These are phyloP conservation scores for Auricularia auricula-judae DNA, from an alignment of 768 basidiomycete species.

Conservation along the genomic window DNA sequence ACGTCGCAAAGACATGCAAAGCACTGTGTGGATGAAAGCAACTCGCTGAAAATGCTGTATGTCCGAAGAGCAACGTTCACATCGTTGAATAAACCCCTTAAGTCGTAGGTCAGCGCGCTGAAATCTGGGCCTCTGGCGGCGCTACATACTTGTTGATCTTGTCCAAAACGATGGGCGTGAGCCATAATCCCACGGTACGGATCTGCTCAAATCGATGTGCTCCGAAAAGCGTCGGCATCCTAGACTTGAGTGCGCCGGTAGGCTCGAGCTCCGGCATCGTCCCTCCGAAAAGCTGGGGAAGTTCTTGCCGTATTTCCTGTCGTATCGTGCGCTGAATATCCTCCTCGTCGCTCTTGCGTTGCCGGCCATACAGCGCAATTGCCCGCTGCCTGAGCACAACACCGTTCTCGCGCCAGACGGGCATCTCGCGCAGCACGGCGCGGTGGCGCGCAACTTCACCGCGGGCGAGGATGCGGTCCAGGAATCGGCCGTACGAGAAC, in stretches of 20 bases:
- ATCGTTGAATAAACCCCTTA: background rate
- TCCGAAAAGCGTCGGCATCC: background rate
- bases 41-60: background rate
- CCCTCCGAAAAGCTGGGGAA: slow-evolving; percentile 66
- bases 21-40: background rate
- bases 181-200: background rate
- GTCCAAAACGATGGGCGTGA: background rate
- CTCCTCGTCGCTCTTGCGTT: slow-evolving; percentile 61
- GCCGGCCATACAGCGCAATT: slow-evolving; percentile 50
- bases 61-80: background rate
- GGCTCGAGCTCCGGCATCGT: background rate
- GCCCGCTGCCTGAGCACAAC: slow-evolving; percentile 60
- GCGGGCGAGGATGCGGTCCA: slow-evolving; percentile 72
- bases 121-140: background rate
- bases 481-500: slow-evolving; percentile 65
- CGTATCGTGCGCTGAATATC: slow-evolving; percentile 58
- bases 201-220: background rate
- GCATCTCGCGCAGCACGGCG: slow-evolving; percentile 60
- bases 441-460: slow-evolving; percentile 64
- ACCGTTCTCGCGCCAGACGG: slow-evolving; percentile 46
- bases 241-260: background rate
- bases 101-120: background rate
- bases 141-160: background rate
- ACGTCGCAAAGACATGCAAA: background rate
- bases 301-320: slow-evolving; percentile 48